Conservation (phyloP, 2,329 filamentous ascomycete genomes). For the Alternaria consortialis region DNA sequence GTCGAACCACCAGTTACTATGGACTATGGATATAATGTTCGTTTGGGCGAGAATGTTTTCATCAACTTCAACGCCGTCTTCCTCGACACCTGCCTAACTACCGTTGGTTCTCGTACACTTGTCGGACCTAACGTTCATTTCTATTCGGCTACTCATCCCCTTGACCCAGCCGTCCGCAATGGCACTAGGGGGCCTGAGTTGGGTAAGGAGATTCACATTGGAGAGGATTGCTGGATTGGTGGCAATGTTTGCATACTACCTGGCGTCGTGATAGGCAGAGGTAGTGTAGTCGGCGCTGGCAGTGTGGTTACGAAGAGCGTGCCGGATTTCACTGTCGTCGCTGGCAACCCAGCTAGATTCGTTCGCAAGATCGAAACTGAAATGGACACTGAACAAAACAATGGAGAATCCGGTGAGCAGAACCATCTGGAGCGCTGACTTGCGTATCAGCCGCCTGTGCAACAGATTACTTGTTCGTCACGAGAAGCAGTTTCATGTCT, state of each 20-base stretch:
- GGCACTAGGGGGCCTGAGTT: conserved; percentile 78
- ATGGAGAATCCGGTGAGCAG: conserved; percentile 3
- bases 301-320: conserved; percentile 85
- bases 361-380: conserved; percentile 59
- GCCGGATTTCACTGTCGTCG: conserved; percentile 70
- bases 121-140: conserved; percentile 81
- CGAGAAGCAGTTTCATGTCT: not conserved
- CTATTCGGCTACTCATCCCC: conserved; percentile 77
- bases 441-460: not conserved
- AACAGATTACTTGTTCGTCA: not conserved
- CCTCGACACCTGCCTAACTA: conserved; percentile 78
- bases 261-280: conserved; percentile 79
- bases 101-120: conserved; percentile 78
- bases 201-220: conserved; percentile 77
- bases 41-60: conserved; percentile 74
- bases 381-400: conserved; percentile 39
- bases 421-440: not conserved
- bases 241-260: conserved; percentile 68
- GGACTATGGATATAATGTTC: conserved; percentile 82
- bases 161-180: conserved; percentile 77
- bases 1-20: conserved; percentile 74
- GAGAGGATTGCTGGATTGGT: conserved; percentile 70
- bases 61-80: conserved; percentile 80
- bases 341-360: conserved; percentile 72
- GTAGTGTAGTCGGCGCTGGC: conserved; percentile 78